Percentiles rank a stretch among this genome's conserved stretches.
Evolutionary conservation across 495 filamentous ascomycete genomes (phyloP).

Genomic region (Penicillium cosmopolitanum): DNA sequence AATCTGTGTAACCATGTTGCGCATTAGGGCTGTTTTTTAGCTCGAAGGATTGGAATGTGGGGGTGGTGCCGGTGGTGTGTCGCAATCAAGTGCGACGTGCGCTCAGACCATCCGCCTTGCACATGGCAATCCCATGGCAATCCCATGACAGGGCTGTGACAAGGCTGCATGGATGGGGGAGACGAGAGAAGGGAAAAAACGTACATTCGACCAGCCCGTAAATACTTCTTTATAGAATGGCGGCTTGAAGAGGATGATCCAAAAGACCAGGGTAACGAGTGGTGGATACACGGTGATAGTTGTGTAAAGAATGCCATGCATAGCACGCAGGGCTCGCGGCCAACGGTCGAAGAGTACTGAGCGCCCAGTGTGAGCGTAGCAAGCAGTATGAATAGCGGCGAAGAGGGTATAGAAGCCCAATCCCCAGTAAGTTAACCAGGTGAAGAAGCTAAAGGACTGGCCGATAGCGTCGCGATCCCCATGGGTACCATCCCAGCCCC

Average conservation of each 20-base stretch:
- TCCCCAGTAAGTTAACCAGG: constrained; percentile 77
- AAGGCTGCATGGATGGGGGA: too few species aligned
- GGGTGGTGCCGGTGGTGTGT: constrained; percentile 1
- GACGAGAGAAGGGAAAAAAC: constrained; percentile 11
- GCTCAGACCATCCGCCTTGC: neutral
- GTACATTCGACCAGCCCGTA: constrained; percentile 67
- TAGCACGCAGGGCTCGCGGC: constrained; percentile 62
- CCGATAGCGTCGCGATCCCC: constrained; percentile 42
- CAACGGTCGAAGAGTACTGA: constrained; percentile 61
- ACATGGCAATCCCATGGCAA: neutral
- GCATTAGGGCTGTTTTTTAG: constrained; percentile 2
- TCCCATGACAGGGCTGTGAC: neutral
- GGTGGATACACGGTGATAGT: constrained; percentile 71
- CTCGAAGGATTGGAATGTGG: constrained; percentile 10
- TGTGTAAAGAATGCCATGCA: constrained; percentile 68
- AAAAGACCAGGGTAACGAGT: constrained; percentile 63
- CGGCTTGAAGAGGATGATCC: constrained; percentile 48
- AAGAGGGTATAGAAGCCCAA: constrained; percentile 76
- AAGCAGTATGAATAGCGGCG: constrained; percentile 65
- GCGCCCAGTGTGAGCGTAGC: constrained; percentile 61
- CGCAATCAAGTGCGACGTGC: constrained; percentile 4
- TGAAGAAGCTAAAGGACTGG: constrained; percentile 77
- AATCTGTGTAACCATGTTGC: constrained; percentile 41
- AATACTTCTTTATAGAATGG: constrained; percentile 56
- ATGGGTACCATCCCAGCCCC: constrained; percentile 60